phyloP scores from a whole-genome alignment of 495 filamentous ascomycete species.

The Penicillium simplicissimum region DNA sequence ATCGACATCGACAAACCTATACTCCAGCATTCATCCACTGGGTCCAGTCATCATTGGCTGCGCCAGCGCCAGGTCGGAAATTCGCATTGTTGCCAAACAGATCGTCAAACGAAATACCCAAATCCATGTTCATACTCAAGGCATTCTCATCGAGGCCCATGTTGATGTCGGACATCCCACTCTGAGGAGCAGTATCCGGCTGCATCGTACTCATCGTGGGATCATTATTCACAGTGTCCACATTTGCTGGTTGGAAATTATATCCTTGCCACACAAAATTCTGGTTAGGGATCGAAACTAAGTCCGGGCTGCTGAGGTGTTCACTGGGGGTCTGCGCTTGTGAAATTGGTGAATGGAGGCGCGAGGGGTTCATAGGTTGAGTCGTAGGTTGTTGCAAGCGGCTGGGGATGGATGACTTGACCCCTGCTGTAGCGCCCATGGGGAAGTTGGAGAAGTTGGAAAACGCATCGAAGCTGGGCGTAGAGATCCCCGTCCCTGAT shows the following conservation, averaged over 20 bases:
- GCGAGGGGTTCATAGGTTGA: slow-evolving; percentile 30
- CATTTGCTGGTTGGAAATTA: slow-evolving; percentile 36
- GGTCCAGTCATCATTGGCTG: slow-evolving; percentile 43
- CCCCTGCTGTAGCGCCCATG: slow-evolving; percentile 16
- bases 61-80: slow-evolving; percentile 22
- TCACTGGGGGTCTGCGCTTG: slow-evolving; percentile 39
- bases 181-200: slow-evolving; percentile 20
- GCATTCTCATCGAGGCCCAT: slow-evolving; percentile 36
- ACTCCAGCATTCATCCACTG: slow-evolving; percentile 43
- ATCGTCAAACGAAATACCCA: slow-evolving; percentile 46
- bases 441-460: slow-evolving; percentile 32
- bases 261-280: slow-evolving; percentile 50
- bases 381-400: slow-evolving; percentile 29
- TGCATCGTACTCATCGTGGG: slow-evolving; percentile 15
- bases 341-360: slow-evolving; percentile 39
- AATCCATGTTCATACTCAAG: slow-evolving; percentile 37
- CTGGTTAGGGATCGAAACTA: slow-evolving; percentile 49
- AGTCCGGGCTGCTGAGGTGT: slow-evolving; percentile 42
- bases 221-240: slow-evolving; percentile 17
- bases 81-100: slow-evolving; percentile 41
- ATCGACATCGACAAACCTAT: background rate
- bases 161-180: slow-evolving; percentile 28
- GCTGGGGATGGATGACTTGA: slow-evolving; percentile 33
- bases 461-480: slow-evolving; percentile 33
- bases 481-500: slow-evolving; percentile 22